Evolutionary conservation across 148 eudicot species (phyloP), one percentile per base, ranked within the genome.

Genomic region (Rhododendron ferrugineum): DNA sequence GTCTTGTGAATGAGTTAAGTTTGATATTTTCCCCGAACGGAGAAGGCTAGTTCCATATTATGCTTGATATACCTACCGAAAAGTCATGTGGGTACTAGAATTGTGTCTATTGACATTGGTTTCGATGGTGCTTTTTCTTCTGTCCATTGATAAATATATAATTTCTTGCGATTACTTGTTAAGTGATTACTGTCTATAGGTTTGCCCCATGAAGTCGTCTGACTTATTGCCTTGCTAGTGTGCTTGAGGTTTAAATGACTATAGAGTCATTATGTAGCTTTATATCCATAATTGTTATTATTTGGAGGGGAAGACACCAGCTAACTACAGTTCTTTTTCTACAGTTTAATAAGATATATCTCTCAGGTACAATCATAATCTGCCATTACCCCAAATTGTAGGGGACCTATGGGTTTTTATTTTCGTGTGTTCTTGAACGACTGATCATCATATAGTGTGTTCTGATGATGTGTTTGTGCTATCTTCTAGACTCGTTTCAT

Each of bases 261-360:
- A 16, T 47, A 16, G 54, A 78, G 16, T 37, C 15, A 18, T 46
- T 46, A 44, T 9, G 22, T 42, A 40, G 26, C 6, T 22, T 42
- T 77, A 42, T 78, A 78, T 46, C 18, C 22, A 23, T n/a, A 13
- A 78, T 10, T 44, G 52, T 6, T 23, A 6, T 2, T 37, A 30
- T 18, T n/a, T 78, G 26, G 37, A 78, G 81, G 81, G 28, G 37
- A 46, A 49, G 81, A 76, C 28, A n/a, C 81, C 81, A 76, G 79
- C 37, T 75, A 18, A 37, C 10, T 75, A 75, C 26, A 23, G 44
- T 10, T 79, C 0, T 32, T 30, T 79, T 78, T 7, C 46, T 10
- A 26, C 18, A 26, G 7, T 28, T 47, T 26, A 1, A 47, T 79
- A 28, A 13, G 3, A 0, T 11, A 46, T 79, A 47, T 79, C 20